A percentile compares a stretch with the other conserved stretches of the same genome.
phyloP scores from a whole-genome alignment of 805 yeast species.

The Clavispora santaluciae region DNA sequence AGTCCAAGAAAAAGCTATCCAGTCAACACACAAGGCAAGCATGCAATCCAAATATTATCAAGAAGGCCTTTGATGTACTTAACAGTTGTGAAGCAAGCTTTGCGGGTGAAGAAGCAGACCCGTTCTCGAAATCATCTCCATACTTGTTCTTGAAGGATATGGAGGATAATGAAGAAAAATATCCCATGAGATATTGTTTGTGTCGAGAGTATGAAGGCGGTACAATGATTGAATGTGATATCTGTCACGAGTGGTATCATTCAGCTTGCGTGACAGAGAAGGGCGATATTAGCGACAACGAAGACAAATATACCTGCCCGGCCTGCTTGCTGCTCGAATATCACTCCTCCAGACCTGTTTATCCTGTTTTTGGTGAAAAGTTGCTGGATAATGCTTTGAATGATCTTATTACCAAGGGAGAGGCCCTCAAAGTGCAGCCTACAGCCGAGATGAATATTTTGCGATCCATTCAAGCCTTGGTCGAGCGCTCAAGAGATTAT shows the following conservation, averaged over 20 bases:
- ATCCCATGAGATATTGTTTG: slow-evolving; percentile 43
- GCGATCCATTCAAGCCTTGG: background rate
- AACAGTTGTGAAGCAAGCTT: slow-evolving; percentile 23
- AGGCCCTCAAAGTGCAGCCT: slow-evolving; percentile 2
- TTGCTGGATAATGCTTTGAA: background rate
- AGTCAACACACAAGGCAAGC: slow-evolving; percentile 13
- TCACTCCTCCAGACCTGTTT: background rate
- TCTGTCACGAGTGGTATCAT: slow-evolving; percentile 71
- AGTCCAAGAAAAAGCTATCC: slow-evolving; percentile 12
- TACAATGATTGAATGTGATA: slow-evolving; percentile 66
- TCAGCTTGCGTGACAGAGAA: slow-evolving; percentile 42
- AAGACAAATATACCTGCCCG: slow-evolving; percentile 15
- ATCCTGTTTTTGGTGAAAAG: background rate
- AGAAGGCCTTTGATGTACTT: slow-evolving; percentile 15
- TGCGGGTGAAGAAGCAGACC: slow-evolving; percentile 21
- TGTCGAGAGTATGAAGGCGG: slow-evolving; percentile 60
- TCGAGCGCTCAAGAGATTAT: background rate
- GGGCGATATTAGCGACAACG: slow-evolving; percentile 10
- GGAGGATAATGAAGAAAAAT: slow-evolving; percentile 6
- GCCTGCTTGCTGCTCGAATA: slow-evolving; percentile 7
- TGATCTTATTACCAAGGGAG: background rate
- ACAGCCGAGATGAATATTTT: slow-evolving; percentile 5
- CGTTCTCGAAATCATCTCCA: slow-evolving; percentile 23
- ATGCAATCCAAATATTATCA: slow-evolving; percentile 17
- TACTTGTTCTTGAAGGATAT: slow-evolving; percentile 11